These are phyloP conservation scores for Pholiota molesta DNA, from an alignment of 768 basidiomycete genomes.

Conservation along the genomic window DNA sequence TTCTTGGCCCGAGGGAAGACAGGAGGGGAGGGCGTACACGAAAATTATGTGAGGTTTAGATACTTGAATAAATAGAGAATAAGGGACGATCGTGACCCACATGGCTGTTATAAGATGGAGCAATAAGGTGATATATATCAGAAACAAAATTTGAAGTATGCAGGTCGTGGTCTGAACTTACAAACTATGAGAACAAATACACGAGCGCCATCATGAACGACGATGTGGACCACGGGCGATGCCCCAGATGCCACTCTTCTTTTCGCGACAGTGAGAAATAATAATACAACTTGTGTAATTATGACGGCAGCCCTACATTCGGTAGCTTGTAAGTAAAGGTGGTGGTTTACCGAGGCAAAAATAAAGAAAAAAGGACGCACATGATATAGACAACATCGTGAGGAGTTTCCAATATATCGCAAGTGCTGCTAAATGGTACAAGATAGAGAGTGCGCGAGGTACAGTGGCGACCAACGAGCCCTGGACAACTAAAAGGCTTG, in stretches of 20 bases:
- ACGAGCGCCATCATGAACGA: constrained; percentile 22
- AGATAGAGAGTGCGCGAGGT: constrained; percentile 11
- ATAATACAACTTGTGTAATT: constrained; percentile 15
- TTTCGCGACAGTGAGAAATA: constrained; percentile 21
- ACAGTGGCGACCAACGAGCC: constrained; percentile 14
- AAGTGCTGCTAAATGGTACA: constrained; percentile 18
- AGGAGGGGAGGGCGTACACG: not conserved
- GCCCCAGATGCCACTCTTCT: constrained; percentile 17
- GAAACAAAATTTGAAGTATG: no score
- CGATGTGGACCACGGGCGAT: constrained; percentile 18
- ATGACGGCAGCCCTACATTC: constrained; percentile 13
- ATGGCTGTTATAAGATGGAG: constrained; percentile 11
- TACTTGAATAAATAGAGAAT: constrained; percentile 17
- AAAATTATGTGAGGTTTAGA: constrained; percentile 22
- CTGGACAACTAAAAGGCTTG: constrained; percentile 14
- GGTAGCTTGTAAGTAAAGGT: not conserved
- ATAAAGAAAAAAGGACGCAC: constrained; percentile 5
- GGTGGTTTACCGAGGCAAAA: not conserved
- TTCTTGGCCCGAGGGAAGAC: not conserved
- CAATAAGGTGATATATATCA: not conserved
- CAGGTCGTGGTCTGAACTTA: constrained; percentile 1
- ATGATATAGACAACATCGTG: constrained; percentile 19
- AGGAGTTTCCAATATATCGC: constrained; percentile 19
- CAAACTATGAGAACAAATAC: constrained; percentile 21
- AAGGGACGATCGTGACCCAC: constrained; percentile 19